Evolutionary conservation across 306 rosid species (phyloP).

Genomic region (Fragaria ananassa): DNA sequence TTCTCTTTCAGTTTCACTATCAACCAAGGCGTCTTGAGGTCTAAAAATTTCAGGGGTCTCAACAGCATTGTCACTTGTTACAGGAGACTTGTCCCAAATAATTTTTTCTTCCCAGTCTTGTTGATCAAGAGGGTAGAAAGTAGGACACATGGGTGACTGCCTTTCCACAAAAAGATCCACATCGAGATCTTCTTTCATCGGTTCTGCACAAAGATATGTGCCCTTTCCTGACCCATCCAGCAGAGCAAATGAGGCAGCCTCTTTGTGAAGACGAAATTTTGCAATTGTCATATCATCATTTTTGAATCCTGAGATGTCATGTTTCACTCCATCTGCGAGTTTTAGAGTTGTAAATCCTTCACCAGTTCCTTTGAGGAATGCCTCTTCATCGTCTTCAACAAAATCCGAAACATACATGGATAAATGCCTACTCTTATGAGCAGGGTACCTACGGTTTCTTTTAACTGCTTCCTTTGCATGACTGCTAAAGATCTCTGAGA

Average conservation of each 20-base stretch:
- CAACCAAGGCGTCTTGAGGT: constrained; percentile 14
- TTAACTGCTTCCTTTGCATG: constrained; percentile 61
- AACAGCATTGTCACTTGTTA: constrained; percentile 34
- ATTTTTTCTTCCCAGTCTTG: constrained; percentile 80
- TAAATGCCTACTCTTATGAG: constrained; percentile 49
- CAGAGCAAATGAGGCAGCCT: not conserved
- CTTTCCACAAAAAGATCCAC: constrained; percentile 33
- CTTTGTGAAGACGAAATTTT: constrained; percentile 15
- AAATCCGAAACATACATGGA: constrained; percentile 49
- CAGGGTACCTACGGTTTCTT: constrained; percentile 55
- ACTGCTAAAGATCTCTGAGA: constrained; percentile 81
- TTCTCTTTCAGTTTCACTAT: constrained; percentile 42
- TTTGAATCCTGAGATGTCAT: constrained; percentile 37
- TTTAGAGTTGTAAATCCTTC: constrained; percentile 37
- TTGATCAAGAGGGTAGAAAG: constrained; percentile 74
- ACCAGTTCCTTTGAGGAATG: constrained; percentile 50
- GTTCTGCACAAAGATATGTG: constrained; percentile 58
- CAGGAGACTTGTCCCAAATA: constrained; percentile 76
- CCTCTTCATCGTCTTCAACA: constrained; percentile 89
- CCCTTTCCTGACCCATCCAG: constrained; percentile 24
- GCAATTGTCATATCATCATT: constrained; percentile 48
- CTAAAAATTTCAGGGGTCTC: constrained; percentile 54
- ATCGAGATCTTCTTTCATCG: constrained; percentile 46
- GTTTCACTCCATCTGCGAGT: constrained; percentile 34
- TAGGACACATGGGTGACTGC: constrained; percentile 30